These are phyloP conservation scores for Rhizoclosmatium globosum DNA, from an alignment of 192 early-diverging fungal genomes.

Conservation along the genomic window DNA sequence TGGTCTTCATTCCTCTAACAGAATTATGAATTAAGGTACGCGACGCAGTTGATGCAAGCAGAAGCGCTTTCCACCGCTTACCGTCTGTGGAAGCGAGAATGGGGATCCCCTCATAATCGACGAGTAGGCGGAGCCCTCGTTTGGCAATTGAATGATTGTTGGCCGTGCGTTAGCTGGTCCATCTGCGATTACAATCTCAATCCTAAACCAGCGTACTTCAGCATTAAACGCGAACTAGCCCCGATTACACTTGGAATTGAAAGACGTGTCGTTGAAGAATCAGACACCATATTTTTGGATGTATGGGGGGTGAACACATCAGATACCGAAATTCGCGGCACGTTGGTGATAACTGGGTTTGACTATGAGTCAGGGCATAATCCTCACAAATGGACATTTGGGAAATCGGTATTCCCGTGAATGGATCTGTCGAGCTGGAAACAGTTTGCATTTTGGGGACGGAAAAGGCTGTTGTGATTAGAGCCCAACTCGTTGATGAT, in stretches of 20 bases:
- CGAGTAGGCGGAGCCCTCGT: slow-evolving; percentile 33
- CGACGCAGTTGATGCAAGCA: slow-evolving; percentile 46
- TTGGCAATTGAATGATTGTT: slow-evolving; percentile 47
- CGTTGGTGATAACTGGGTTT: not conserved
- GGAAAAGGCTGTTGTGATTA: slow-evolving; percentile 13
- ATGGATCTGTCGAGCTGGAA: slow-evolving; percentile 11
- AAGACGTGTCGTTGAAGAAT: not conserved
- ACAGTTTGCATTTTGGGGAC: not conserved
- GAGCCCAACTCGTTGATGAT: not conserved
- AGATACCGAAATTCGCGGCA: not conserved
- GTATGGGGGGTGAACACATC: slow-evolving; percentile 21
- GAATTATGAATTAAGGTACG: slow-evolving; percentile 23
- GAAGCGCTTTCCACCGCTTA: slow-evolving; percentile 46
- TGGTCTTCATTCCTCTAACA: not conserved
- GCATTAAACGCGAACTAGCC: slow-evolving; percentile 31
- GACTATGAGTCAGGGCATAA: slow-evolving; percentile 8
- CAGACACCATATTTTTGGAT: not conserved
- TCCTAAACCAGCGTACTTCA: slow-evolving; percentile 40
- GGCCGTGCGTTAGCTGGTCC: slow-evolving; percentile 43
- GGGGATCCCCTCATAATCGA: slow-evolving; percentile 31
- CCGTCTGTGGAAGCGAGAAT: slow-evolving; percentile 49
- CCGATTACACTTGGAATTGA: slow-evolving; percentile 17
- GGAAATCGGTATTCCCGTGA: not conserved
- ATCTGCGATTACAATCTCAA: slow-evolving; percentile 41
- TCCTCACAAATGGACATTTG: too few relatives aligned